Percentiles rank a stretch among this genome's conserved stretches.
phyloP scores from a whole-genome alignment of 208 protist genomes.

The Acanthamoeba castellanii region DNA sequence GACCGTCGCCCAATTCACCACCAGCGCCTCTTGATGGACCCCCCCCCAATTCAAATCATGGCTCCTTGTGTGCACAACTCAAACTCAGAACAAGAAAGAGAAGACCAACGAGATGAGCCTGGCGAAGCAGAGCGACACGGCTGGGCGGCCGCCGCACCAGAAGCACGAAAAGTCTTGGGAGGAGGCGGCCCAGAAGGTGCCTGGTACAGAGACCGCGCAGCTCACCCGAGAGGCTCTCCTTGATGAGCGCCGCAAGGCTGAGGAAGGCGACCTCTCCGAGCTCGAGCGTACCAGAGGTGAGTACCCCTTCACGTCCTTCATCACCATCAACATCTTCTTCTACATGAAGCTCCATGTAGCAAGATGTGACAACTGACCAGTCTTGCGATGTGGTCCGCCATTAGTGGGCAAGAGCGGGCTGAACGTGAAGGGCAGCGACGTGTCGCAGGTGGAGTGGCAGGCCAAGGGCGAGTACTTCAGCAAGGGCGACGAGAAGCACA shows the following conservation, averaged over 20 bases:
- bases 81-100: too few relatives aligned
- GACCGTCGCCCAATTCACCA: too few relatives aligned
- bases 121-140: background rate
- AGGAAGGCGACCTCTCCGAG: background rate
- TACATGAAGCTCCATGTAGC: background rate
- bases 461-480: constrained; percentile 15
- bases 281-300: too few relatives aligned
- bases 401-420: background rate
- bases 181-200: background rate
- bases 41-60: too few relatives aligned
- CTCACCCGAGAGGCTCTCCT: background rate
- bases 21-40: too few relatives aligned
- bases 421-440: constrained; percentile 37
- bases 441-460: background rate
- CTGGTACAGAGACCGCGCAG: background rate
- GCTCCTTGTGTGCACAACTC: too few relatives aligned
- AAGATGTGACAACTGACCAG: background rate
- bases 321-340: background rate
- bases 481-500: background rate
- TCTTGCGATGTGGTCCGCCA: background rate
- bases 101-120: background rate
- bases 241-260: background rate
- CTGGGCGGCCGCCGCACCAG: background rate
- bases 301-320: too few relatives aligned
- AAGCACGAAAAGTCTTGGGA: background rate